These are phyloP conservation scores for Globisporangium solare DNA, from an alignment of 352 stramenopile genomes.

Conservation along the genomic window DNA sequence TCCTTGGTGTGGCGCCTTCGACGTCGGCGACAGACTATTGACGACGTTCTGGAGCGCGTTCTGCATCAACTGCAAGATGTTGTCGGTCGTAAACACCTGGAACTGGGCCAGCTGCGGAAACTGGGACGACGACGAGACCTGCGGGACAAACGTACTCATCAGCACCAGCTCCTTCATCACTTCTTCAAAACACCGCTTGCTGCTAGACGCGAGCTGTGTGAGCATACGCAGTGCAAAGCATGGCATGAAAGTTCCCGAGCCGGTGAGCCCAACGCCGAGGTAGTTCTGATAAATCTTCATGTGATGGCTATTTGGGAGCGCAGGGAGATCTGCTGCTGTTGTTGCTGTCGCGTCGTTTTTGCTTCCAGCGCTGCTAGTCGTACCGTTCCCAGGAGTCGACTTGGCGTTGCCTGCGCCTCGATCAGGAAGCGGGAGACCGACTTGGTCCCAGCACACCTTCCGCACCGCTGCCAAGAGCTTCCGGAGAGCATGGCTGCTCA, in stretches of 20 bases:
- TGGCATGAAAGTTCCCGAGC: conserved; percentile 54
- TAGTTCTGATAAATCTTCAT: conserved; percentile 82
- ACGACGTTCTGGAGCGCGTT: conserved; percentile 56
- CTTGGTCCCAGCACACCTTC: conserved; percentile 66
- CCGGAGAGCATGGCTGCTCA: conserved; percentile 53
- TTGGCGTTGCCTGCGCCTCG: conserved; percentile 2
- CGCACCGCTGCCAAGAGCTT: conserved; percentile 59
- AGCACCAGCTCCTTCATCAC: conserved; percentile 69
- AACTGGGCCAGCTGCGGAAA: conserved; percentile 66
- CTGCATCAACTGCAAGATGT: conserved; percentile 77
- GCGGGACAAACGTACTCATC: conserved; percentile 62
- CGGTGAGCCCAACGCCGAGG: conserved; percentile 58
- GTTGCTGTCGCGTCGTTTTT: not conserved
- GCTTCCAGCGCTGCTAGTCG: not conserved
- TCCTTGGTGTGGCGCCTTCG: conserved; percentile 33
- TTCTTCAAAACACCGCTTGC: conserved; percentile 68
- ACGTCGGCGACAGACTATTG: conserved; percentile 51
- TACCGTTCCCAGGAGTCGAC: not conserved
- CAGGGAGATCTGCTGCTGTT: conserved; percentile 24
- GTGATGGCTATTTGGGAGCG: conserved; percentile 47
- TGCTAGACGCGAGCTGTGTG: conserved; percentile 66
- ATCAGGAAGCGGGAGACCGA: conserved; percentile 43
- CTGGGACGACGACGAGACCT: conserved; percentile 27
- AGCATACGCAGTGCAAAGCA: conserved; percentile 81
- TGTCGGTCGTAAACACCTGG: conserved; percentile 74